Percentiles rank a stretch among this genome's conserved stretches.
phyloP scores from a whole-genome alignment of 192 early-diverging fungal species.

The Linnemannia schmuckeri region DNA sequence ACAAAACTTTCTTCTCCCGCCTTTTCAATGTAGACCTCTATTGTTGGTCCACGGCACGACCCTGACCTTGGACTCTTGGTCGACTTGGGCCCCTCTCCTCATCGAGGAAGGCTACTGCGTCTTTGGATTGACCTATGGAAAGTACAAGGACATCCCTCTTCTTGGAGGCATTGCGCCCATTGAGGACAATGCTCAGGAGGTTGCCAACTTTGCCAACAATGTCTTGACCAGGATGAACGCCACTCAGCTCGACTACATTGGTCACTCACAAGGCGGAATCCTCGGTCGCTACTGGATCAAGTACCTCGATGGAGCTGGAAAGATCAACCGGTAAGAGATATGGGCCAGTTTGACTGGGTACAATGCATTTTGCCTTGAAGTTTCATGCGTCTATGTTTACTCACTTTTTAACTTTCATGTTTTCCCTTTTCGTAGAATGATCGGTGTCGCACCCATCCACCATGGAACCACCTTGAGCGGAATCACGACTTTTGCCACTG shows the following conservation, averaged over 20 bases:
- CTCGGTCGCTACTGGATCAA: slow-evolving; percentile 44
- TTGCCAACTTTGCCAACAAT: slow-evolving; percentile 22
- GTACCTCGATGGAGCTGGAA: slow-evolving; percentile 39
- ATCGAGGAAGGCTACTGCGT: slow-evolving; percentile 43
- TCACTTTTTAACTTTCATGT: not conserved
- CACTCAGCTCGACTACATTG: slow-evolving; percentile 41
- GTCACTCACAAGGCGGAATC: slow-evolving; percentile 48
- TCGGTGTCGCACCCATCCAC: slow-evolving; percentile 37
- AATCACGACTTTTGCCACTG: slow-evolving; percentile 33
- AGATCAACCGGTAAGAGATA: slow-evolving; percentile 33
- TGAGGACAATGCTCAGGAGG: slow-evolving; percentile 40
- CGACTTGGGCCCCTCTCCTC: slow-evolving; percentile 16
- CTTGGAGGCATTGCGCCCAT: slow-evolving; percentile 30
- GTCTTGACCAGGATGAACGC: slow-evolving; percentile 24
- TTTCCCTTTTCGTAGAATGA: slow-evolving; percentile 14
- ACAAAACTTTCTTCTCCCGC: too few species aligned
- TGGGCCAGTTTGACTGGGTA: not conserved
- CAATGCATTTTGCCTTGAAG: too few species aligned
- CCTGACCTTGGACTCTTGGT: slow-evolving; percentile 40
- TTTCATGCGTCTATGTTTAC: not conserved
- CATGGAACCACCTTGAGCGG: slow-evolving; percentile 43
- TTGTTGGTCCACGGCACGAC: slow-evolving; percentile 43
- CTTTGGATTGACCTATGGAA: slow-evolving; percentile 42
- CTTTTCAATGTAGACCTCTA: not conserved
- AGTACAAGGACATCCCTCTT: slow-evolving; percentile 22